Evolutionary conservation across 2,329 filamentous ascomycete species (phyloP), one percentile per base, ranked within the genome.

Genomic region (Penicillium sp.): DNA sequence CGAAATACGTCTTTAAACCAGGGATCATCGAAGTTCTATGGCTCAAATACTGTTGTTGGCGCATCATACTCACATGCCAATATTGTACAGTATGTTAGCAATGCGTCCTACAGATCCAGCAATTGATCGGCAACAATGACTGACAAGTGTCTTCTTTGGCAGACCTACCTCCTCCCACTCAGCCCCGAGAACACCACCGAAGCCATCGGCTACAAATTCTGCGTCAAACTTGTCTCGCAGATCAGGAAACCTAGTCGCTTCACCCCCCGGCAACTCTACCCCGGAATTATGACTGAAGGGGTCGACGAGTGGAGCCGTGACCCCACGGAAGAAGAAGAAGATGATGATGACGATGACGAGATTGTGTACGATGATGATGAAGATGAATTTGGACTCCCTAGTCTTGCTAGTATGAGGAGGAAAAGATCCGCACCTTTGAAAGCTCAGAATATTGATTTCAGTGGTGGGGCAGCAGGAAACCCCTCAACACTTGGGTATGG

Each of bases 41-140:
- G 89, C 66, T 78, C 86, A 50, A 86, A 81, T 69, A 84, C 93
- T 61, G 90, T 99, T 36, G 89, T 97, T 59, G 94, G 94, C 66
- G 94, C 94, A 56, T 89, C 93, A 45, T 99, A 99, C 74, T 97
- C 94, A 15, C 94, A 99, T 76, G 91, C 93, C 29, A 93, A 97
- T 77, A 91, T 96, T 71, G 82, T 97, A 68, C 96, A 93, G 76
- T 89, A 93, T 35, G 63, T 60, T 21, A 21, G 23, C 27, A 39
- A 39, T 38, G 5, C 29, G 35, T 35, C 91, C 70, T 85, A 87
- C 29, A 68, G 93, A 91, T 94, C 25, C 53, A 31, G 38, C 43
- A 48, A 53, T 43, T 41, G 35, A 12, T 25, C 36, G 61, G 56
- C 35, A 65, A 59, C 23, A 23, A 23, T 43, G 21, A 41, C 58